These are phyloP conservation scores for Stagonosporopsis chrysanthemi DNA, from an alignment of 2,329 filamentous ascomycete genomes.

Conservation along the genomic window DNA sequence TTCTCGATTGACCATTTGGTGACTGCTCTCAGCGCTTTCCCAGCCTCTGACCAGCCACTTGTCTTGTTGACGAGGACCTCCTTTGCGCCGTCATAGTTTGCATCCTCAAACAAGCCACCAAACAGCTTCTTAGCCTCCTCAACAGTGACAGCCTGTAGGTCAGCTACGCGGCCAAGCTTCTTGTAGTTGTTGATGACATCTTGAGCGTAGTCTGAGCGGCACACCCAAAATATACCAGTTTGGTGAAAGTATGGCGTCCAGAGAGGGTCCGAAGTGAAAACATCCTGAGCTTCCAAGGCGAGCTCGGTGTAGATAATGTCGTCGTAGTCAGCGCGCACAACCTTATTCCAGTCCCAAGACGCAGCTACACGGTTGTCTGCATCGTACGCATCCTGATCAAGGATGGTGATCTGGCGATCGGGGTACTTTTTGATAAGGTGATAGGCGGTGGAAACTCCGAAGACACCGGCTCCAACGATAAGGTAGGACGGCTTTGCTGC, in stretches of 20 bases:
- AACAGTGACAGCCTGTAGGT: slow-evolving; percentile 54
- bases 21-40: slow-evolving; percentile 63
- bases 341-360: slow-evolving; percentile 78
- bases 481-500: slow-evolving; percentile 41
- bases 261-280: slow-evolving; percentile 66
- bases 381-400: slow-evolving; percentile 48
- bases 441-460: slow-evolving; percentile 50
- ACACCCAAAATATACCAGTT: slow-evolving; percentile 59
- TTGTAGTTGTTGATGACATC: slow-evolving; percentile 60
- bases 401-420: slow-evolving; percentile 50
- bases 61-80: slow-evolving; percentile 67
- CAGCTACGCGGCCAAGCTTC: slow-evolving; percentile 57
- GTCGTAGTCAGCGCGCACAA: slow-evolving; percentile 73
- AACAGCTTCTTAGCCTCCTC: slow-evolving; percentile 65
- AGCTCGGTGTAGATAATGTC: slow-evolving; percentile 69
- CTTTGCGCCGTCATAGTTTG: slow-evolving; percentile 66
- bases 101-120: slow-evolving; percentile 65
- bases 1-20: slow-evolving; percentile 61
- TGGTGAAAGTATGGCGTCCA: slow-evolving; percentile 62
- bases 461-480: slow-evolving; percentile 49
- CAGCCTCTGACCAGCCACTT: slow-evolving; percentile 70
- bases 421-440: slow-evolving; percentile 53
- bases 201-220: slow-evolving; percentile 54
- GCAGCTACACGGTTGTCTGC: slow-evolving; percentile 59
- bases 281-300: slow-evolving; percentile 69